Base-by-base conservation (phyloP, 2,329 filamentous ascomycete species). In the Elsinoe perseae region DNA sequence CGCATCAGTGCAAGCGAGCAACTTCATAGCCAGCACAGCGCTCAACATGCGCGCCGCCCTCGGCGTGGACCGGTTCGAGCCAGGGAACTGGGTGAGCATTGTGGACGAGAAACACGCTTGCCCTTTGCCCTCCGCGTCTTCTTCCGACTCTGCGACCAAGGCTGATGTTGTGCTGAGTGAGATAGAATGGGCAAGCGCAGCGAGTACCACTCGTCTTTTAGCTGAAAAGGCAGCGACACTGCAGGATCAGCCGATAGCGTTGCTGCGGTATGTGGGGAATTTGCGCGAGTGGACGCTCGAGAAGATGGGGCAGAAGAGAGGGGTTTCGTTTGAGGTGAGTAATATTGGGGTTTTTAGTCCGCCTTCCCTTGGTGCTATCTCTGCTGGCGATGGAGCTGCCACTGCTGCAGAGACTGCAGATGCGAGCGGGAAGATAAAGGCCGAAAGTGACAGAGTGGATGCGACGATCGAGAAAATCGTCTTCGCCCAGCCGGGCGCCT, bases 401-500 rank as follows among this genome's bases (percentile, higher is more conserved):
- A 4, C 40, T 23, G 25, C 3, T 16, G 5, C 48, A 7, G 28
- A 14, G 28, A 10, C 28, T 36, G 32, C 32, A 4, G 32, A 9
- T 36, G 28, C 4, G 48, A 28, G 27, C 21, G 20, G 28, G 30
- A 46, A 2, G 52, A 27, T 3, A 42, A 30, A 2, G 56, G 54
- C 0, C 32, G 40, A 2, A n/a, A n/a, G n/a, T n/a, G n/a, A n/a
- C n/a, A n/a, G n/a, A n/a, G n/a, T n/a, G n/a, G 58, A 32, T 0
- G 62, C 62, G 56, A 50, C 54, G 7, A 63, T 77, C 1, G 65
- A 62, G 8, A 64, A 72, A 20, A 67, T 75, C 63, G 57, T 75
- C 1, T 78, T 77, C 61, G 68, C 70, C 4, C 74, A 76, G 58
- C 74, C 75, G 2, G 75, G 70, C 0, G 68, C 73, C 58, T 70